Percentiles rank a stretch among this genome's conserved stretches.
phyloP scores from a whole-genome alignment of 192 early-diverging fungal genomes.

The Lobosporangium transversale region DNA sequence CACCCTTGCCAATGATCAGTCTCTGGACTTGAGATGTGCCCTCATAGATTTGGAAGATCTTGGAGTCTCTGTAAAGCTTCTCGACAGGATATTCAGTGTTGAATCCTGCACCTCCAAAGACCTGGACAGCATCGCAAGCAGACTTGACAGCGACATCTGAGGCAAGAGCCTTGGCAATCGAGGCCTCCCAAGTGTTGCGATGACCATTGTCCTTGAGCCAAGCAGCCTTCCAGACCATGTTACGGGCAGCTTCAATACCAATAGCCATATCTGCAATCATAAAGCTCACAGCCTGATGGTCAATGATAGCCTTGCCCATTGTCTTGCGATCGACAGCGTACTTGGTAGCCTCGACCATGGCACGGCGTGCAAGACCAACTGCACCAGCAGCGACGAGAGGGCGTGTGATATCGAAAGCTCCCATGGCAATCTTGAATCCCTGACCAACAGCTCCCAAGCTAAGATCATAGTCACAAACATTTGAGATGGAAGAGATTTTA shows the following conservation, averaged over 20 bases:
- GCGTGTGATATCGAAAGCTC: slow-evolving; percentile 94
- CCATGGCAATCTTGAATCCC: slow-evolving; percentile 99
- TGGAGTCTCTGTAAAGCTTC: slow-evolving; percentile 93
- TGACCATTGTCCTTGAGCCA: slow-evolving; percentile 88
- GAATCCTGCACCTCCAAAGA: slow-evolving; percentile 93
- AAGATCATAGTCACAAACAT: too few relatives aligned
- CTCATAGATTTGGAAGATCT: slow-evolving; percentile 98
- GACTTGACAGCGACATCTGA: slow-evolving; percentile 84
- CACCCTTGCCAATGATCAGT: slow-evolving; percentile 84
- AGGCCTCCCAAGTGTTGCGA: slow-evolving; percentile 93
- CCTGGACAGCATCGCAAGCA: slow-evolving; percentile 92
- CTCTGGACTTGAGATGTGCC: slow-evolving; percentile 97
- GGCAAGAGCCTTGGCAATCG: slow-evolving; percentile 92
- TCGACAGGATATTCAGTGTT: slow-evolving; percentile 92
- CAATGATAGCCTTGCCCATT: slow-evolving; percentile 90
- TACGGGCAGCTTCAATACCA: slow-evolving; percentile 86
- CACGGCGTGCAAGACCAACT: slow-evolving; percentile 90
- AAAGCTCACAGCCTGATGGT: slow-evolving; percentile 92
- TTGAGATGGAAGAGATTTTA: neutral
- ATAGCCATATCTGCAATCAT: slow-evolving; percentile 99
- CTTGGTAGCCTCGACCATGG: slow-evolving; percentile 91
- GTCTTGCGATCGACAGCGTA: slow-evolving; percentile 94
- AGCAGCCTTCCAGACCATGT: slow-evolving; percentile 85
- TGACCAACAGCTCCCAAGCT: slow-evolving; percentile 74
- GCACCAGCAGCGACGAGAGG: slow-evolving; percentile 90